phyloP scores from a whole-genome alignment of 2,329 filamentous ascomycete species.

The Colletotrichum simmondsii region DNA sequence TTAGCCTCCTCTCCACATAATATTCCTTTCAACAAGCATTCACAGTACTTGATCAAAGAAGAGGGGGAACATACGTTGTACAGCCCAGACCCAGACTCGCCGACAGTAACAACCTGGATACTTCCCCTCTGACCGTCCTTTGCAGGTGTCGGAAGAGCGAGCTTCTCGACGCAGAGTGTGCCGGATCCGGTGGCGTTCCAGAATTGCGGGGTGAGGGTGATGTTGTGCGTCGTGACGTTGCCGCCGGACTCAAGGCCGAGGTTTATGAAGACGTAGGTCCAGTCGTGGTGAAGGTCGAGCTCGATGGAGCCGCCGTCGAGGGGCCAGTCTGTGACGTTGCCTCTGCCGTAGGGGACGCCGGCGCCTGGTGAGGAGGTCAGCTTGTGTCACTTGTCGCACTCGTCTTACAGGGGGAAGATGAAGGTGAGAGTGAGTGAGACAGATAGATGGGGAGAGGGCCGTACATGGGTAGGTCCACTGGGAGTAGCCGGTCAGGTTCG shows the following conservation, averaged over 20 bases:
- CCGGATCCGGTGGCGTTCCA: conserved; percentile 70
- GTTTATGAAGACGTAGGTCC: conserved; percentile 65
- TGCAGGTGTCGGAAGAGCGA: conserved; percentile 64
- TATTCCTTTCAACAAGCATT: too few relatives aligned
- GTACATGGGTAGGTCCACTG: conserved; percentile 65
- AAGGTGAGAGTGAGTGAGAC: too few relatives aligned
- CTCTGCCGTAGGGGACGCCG: conserved; percentile 54
- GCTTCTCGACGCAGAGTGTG: conserved; percentile 72
- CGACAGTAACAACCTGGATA: conserved; percentile 76
- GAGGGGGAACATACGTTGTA: conserved; percentile 66
- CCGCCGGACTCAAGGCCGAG: conserved; percentile 56
- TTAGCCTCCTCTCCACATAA: conserved; percentile 18
- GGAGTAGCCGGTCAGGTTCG: conserved; percentile 51
- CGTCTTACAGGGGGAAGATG: conserved; percentile 8
- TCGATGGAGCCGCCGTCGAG: conserved; percentile 59
- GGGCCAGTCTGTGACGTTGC: conserved; percentile 65
- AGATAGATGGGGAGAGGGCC: too few relatives aligned
- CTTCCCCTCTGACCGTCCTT: conserved; percentile 72
- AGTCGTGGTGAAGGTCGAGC: conserved; percentile 62
- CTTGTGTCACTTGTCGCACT: neutral
- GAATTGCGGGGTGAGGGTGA: conserved; percentile 70
- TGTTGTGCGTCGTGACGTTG: conserved; percentile 73
- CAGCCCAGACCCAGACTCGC: conserved; percentile 67
- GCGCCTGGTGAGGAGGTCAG: conserved; percentile 50
- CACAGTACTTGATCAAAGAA: neutral